Evolutionary conservation across 768 basidiomycete species (phyloP).

Genomic region (Collybiopsis luxurians): DNA sequence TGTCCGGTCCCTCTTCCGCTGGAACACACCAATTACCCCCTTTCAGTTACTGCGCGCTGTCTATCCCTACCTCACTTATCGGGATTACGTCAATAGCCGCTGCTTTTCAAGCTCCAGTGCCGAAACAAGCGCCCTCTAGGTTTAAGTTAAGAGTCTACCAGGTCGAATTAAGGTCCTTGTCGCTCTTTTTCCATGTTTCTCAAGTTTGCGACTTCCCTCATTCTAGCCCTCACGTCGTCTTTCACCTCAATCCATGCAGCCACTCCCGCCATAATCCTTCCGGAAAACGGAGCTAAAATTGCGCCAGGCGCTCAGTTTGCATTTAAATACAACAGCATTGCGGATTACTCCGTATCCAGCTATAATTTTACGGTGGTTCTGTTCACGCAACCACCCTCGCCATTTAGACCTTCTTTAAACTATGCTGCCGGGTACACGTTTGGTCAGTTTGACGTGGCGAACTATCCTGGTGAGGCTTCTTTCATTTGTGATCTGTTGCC

Average conservation of each 20-base stretch:
- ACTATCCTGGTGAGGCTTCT: constrained; percentile 27
- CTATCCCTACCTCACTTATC: too few relatives aligned
- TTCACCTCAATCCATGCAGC: constrained; percentile 7
- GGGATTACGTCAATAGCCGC: too few relatives aligned
- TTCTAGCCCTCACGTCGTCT: background rate
- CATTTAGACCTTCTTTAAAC: constrained; percentile 11
- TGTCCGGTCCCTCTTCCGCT: too few relatives aligned
- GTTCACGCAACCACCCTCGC: constrained; percentile 15
- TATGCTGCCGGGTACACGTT: constrained; percentile 29
- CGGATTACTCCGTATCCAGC: constrained; percentile 31
- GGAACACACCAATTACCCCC: too few relatives aligned
- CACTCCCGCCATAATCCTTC: constrained; percentile 18
- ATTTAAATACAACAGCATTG: constrained; percentile 26
- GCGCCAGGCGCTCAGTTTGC: constrained; percentile 26
- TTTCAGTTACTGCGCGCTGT: too few relatives aligned
- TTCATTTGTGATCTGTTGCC: background rate
- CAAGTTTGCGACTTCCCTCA: background rate
- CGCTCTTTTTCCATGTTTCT: too few relatives aligned
- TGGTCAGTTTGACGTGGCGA: constrained; percentile 27
- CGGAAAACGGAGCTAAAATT: constrained; percentile 20
- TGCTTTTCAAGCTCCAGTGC: too few relatives aligned
- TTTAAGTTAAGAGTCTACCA: too few relatives aligned
- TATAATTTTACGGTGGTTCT: constrained; percentile 30
- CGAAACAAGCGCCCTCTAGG: too few relatives aligned
- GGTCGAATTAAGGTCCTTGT: too few relatives aligned